Conservation (phyloP, 1,139 yeast species). For the Pichia sp. region DNA sequence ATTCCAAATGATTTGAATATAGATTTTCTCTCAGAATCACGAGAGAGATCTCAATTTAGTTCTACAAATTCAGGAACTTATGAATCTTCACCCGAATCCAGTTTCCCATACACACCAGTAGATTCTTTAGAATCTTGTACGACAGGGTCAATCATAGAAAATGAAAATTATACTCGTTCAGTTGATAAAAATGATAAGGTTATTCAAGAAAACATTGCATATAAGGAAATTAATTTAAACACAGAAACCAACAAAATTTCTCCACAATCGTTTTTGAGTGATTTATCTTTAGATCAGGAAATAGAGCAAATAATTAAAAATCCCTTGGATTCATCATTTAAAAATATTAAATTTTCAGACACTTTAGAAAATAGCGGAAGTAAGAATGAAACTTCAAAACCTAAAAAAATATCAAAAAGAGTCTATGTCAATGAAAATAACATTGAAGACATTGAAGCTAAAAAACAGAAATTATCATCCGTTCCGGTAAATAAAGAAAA, state of each 20-base stretch:
- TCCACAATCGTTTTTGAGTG: not conserved
- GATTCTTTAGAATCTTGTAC: constrained; percentile 19
- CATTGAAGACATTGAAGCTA: not conserved
- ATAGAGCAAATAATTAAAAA: constrained; percentile 11
- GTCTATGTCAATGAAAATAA: not conserved
- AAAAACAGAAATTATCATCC: not conserved
- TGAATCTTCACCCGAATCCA: constrained; percentile 20
- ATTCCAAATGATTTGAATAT: not conserved
- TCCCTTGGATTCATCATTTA: not conserved
- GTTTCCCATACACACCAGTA: constrained; percentile 19
- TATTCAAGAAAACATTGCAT: too few relatives aligned
- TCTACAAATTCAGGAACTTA: constrained; percentile 2
- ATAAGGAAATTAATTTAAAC: not conserved
- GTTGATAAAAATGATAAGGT: too few relatives aligned
- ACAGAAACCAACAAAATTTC: too few relatives aligned
- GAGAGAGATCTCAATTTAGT: constrained; percentile 2
- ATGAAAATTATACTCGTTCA: too few relatives aligned
- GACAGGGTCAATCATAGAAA: constrained; percentile 6
- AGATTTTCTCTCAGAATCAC: not conserved
- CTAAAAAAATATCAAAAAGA: not conserved
- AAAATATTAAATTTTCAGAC: not conserved
- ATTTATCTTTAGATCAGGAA: constrained; percentile 2
- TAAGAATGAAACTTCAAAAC: not conserved
- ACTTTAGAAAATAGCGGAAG: not conserved
- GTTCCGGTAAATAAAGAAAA: constrained; percentile 7